phyloP scores from a whole-genome alignment of 2,329 filamentous ascomycete genomes.

The Colletotrichum simmondsii region DNA sequence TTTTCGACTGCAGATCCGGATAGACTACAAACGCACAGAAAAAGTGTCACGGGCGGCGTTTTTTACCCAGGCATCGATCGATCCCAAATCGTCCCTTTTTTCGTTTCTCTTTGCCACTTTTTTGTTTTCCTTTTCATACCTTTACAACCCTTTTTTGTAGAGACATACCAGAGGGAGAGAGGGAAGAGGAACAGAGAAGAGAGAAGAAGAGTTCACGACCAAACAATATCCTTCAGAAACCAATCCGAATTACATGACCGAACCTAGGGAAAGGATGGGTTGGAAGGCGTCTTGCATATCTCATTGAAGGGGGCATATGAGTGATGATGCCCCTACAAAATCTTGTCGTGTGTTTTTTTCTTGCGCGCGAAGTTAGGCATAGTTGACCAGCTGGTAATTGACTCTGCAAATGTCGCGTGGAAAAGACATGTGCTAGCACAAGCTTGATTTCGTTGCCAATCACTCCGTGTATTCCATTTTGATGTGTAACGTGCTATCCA shows the following conservation, averaged over 20 bases:
- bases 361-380: conserved; percentile 4
- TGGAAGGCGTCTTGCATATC: conserved; percentile 25
- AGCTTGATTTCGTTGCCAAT: background rate
- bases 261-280: background rate
- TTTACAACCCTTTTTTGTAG: background rate
- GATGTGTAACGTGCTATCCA: background rate
- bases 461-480: background rate
- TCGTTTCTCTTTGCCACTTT: background rate
- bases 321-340: background rate
- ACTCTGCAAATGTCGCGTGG: conserved; percentile 3
- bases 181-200: conserved; percentile 5
- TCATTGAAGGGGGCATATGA: background rate
- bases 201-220: background rate
- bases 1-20: conserved; percentile 30
- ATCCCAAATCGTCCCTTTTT: background rate
- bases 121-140: background rate
- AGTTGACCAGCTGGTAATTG: conserved; percentile 15
- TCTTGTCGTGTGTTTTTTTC: background rate
- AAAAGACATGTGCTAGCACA: background rate
- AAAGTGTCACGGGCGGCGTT: conserved; percentile 33
- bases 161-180: background rate
- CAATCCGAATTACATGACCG: background rate
- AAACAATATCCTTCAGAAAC: background rate
- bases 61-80: conserved; percentile 23
- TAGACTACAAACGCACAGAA: conserved; percentile 33